Conservation (phyloP, 2,329 filamentous ascomycete species). For the Aspergillus fumigatus region DNA sequence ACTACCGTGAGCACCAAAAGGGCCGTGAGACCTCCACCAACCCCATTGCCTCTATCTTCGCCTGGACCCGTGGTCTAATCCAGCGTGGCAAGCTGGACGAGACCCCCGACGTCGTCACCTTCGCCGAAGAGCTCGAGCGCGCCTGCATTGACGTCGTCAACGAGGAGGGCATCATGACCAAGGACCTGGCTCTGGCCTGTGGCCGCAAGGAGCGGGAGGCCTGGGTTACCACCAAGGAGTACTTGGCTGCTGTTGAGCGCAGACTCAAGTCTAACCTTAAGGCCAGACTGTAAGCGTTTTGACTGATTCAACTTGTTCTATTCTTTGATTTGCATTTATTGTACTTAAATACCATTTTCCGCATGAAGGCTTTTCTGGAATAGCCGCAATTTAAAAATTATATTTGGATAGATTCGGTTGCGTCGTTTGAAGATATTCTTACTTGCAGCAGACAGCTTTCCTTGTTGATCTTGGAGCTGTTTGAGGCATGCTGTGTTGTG, state of each 20-base stretch:
- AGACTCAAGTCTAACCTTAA: constrained; percentile 71
- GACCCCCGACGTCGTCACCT: constrained; percentile 86
- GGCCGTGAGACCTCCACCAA: constrained; percentile 96
- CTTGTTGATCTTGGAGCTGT: background rate
- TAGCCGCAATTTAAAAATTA: constrained; percentile 1
- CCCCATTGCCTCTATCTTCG: constrained; percentile 98
- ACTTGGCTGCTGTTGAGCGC: constrained; percentile 87
- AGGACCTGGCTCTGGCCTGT: constrained; percentile 93
- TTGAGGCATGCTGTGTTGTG: background rate
- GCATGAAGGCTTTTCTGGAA: constrained; percentile 8
- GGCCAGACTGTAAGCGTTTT: constrained; percentile 29
- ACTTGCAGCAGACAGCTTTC: background rate
- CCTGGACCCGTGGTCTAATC: constrained; percentile 90
- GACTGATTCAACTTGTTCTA: constrained; percentile 2
- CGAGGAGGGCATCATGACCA: constrained; percentile 95
- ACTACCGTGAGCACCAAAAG: constrained; percentile 99
- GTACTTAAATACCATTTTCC: constrained; percentile 14
- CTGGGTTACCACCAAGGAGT: constrained; percentile 89
- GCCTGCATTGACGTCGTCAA: constrained; percentile 95
- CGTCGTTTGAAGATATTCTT: background rate
- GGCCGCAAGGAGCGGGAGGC: constrained; percentile 78
- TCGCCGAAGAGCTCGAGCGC: constrained; percentile 86
- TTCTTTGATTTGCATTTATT: background rate
- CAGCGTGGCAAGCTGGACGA: constrained; percentile 91
- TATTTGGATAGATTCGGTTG: background rate